Evolutionary conservation across 1,284 basidiomycete genomes (phyloP), one percentile per base, ranked within the genome.

Genomic region (Ceratobasidium sp.): DNA sequence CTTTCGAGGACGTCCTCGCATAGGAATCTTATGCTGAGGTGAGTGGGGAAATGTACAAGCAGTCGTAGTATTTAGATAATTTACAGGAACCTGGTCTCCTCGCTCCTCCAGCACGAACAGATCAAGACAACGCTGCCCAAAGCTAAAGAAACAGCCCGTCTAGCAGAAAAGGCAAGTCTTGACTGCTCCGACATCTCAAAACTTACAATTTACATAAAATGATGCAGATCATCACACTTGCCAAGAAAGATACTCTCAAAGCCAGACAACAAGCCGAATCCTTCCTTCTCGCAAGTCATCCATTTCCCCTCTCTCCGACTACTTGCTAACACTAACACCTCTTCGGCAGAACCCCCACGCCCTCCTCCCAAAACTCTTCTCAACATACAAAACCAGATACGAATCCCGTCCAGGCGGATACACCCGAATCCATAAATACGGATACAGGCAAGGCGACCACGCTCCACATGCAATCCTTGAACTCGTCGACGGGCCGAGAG

Each of bases 101-200:
- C 96, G 17, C 89, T 99, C 65, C 90, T 99, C 79, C 91, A 98
- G 84, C 96, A 99, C 86, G 96, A 99, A 84, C 93, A 96, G 83
- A 97, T 99, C 84, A 94, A 94, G 84, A 99, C 98, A 5, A 99
- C 98, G 0, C 87, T 98, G 40, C 94, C 98, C 28, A 99, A 99
- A 85, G 98, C 98, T 1, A 93, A 94, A 84, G 96, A 98, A 83
- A 88, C 96, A 3, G 95, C 95, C 12, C 90, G 95, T 80, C 86
- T 98, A 75, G 96, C 96, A 56, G 98, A 99, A 84, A 98, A 98
- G 91, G 95, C 95, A 80, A 15, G 56, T 40, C n/a, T 26, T 38
- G 40, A 26, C 5, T 6, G n/a, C n/a, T 38, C 20, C 20, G 10
- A 20, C 26, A n/a, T 15, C 54, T 12, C 26, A 48, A 46, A 68